phyloP scores from a whole-genome alignment of 2,329 filamentous ascomycete species.

The Cladosporium sp. region DNA sequence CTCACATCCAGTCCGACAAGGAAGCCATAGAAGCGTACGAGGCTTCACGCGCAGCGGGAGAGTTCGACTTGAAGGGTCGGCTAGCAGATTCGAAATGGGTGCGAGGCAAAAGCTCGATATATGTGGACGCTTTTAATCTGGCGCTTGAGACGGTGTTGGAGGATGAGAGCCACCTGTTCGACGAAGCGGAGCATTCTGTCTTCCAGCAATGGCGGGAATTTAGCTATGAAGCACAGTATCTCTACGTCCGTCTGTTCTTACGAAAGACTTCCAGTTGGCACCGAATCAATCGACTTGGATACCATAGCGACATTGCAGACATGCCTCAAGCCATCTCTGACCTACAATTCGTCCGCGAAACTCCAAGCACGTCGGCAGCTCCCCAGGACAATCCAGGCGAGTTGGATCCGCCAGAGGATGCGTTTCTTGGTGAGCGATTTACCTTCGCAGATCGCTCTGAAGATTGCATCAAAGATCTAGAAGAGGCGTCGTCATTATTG shows the following conservation, averaged over 20 bases:
- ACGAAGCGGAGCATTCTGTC: constrained; percentile 67
- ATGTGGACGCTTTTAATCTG: constrained; percentile 94
- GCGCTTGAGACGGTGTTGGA: constrained; percentile 83
- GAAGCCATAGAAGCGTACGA: constrained; percentile 78
- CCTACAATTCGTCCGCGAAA: constrained; percentile 52
- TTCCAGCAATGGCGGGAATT: constrained; percentile 70
- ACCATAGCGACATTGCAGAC: constrained; percentile 76
- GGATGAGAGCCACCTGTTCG: constrained; percentile 83
- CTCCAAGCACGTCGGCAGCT: constrained; percentile 46
- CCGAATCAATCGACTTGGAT: constrained; percentile 68
- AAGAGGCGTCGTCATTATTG: constrained; percentile 76
- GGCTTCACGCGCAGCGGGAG: constrained; percentile 52
- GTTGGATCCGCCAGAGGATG: constrained; percentile 41
- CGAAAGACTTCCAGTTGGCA: constrained; percentile 91
- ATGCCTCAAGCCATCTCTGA: constrained; percentile 57
- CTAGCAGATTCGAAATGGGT: constrained; percentile 60
- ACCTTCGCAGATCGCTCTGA: constrained; percentile 75
- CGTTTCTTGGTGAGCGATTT: constrained; percentile 52
- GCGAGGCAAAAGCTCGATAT: constrained; percentile 78
- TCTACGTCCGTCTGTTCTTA: constrained; percentile 91
- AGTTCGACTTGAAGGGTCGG: constrained; percentile 40
- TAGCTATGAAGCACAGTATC: constrained; percentile 79
- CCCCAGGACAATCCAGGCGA: constrained; percentile 42
- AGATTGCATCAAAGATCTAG: constrained; percentile 65
- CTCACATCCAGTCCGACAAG: constrained; percentile 58